Evolutionary conservation across 768 basidiomycete genomes (phyloP).

Genomic region (Xerocomellus amylosporus): DNA sequence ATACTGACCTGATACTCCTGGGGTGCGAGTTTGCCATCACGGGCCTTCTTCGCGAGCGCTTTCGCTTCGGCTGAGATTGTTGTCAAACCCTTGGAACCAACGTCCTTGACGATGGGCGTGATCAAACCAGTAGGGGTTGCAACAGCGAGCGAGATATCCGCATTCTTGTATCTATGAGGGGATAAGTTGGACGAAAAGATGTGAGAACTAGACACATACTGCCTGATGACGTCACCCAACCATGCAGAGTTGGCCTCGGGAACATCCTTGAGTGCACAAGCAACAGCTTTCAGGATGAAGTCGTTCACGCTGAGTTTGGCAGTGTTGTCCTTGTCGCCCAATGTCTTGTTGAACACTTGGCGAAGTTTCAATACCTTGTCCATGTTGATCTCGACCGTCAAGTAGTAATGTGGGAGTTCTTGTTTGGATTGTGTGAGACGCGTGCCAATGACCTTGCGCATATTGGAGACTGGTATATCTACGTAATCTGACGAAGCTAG

Average conservation of each 20-base stretch:
- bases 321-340: slow-evolving; percentile 82
- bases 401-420: slow-evolving; percentile 94
- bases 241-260: slow-evolving; percentile 98
- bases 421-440: slow-evolving; percentile 93
- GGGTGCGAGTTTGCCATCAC: slow-evolving; percentile 93
- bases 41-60: slow-evolving; percentile 88
- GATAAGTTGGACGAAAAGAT: background rate
- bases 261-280: slow-evolving; percentile 88
- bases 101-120: slow-evolving; percentile 95
- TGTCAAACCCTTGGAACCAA: slow-evolving; percentile 87
- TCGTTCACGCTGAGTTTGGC: slow-evolving; percentile 97
- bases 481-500: slow-evolving; percentile 71
- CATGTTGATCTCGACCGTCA: slow-evolving; percentile 95
- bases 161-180: slow-evolving; percentile 79
- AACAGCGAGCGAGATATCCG: slow-evolving; percentile 95
- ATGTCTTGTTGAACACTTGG: slow-evolving; percentile 90
- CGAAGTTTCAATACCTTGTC: slow-evolving; percentile 92
- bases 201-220: slow-evolving; percentile 50
- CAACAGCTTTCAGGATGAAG: slow-evolving; percentile 93
- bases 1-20: slow-evolving; percentile 85
- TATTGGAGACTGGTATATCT: slow-evolving; percentile 89
- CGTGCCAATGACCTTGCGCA: slow-evolving; percentile 90
- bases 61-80: slow-evolving; percentile 92
- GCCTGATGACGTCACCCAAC: slow-evolving; percentile 93
- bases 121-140: slow-evolving; percentile 95